Evolutionary conservation across 2,329 filamentous ascomycete species (phyloP).

Genomic region (Fusarium luffae): DNA sequence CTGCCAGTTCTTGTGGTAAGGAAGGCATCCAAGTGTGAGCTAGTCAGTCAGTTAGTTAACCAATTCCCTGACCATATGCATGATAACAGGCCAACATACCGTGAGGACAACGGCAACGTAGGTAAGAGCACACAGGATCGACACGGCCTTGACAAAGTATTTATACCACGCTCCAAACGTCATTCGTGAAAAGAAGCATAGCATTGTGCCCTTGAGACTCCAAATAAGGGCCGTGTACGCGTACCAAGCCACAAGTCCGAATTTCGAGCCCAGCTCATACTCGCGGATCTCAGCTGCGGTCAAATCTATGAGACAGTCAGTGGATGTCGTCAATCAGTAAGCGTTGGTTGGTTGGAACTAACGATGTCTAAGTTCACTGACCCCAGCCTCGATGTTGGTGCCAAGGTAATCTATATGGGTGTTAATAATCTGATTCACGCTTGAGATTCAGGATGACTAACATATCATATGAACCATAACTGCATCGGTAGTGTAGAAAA

Average conservation of each 20-base stretch:
- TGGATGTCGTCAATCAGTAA: not conserved
- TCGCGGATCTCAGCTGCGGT: conserved; percentile 45
- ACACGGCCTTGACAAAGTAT: conserved; percentile 31
- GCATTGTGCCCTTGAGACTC: conserved; percentile 48
- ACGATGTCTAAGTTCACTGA: not conserved
- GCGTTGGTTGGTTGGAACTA: not conserved
- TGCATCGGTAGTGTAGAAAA: conserved; percentile 51
- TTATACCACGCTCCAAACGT: conserved; percentile 44
- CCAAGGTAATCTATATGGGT: conserved; percentile 30
- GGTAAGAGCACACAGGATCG: not conserved
- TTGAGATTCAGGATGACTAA: conserved; percentile 16
- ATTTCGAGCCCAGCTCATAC: conserved; percentile 49
- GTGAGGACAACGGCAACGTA: conserved; percentile 39
- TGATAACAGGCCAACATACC: conserved; percentile 2
- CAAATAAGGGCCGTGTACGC: conserved; percentile 52
- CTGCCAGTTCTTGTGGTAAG: conserved; percentile 40
- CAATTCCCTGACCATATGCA: not conserved
- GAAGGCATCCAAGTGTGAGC: conserved; percentile 42
- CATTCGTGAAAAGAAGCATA: conserved; percentile 47
- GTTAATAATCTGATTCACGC: not conserved
- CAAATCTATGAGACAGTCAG: conserved; percentile 29
- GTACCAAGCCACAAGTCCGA: conserved; percentile 55
- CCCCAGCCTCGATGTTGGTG: conserved; percentile 39
- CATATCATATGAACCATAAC: conserved; percentile 51
- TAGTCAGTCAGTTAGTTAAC: not conserved